Base-by-base conservation (phyloP, 1,284 basidiomycete species). In the Rhodotorula sp. region DNA sequence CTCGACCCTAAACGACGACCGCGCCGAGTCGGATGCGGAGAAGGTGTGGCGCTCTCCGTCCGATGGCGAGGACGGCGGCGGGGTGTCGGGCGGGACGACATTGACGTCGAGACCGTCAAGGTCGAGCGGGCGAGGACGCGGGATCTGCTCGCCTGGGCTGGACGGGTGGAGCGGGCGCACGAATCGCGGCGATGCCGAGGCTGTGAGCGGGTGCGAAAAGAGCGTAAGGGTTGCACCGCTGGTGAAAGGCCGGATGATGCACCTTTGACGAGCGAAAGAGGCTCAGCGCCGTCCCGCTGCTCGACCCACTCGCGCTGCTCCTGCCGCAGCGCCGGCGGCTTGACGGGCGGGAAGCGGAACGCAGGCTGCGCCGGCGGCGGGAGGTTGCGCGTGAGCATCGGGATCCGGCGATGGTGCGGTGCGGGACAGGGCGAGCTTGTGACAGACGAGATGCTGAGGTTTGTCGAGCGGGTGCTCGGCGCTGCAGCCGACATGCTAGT, bases 351-450 rank as follows among this genome's bases (percentile, higher is more conserved):
- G 56, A 76, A 74, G 19, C 62, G 56, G 61, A 76, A 76, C 21
- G 59, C 53, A 0, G 67, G 66, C 56, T 60, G 50, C 6, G 60
- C 21, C 12, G 58, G 55, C 12, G 54, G 62, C 36, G 61, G 54
- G 7, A 15, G 32, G 5, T 34, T 25, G 9, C 63, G 29, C 8
- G 74, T 76, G 29, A 76, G 67, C 74, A 76, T 76, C 19, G 67
- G 70, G 32, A 74, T 55, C 10, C 61, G 57, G 5, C 72, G 58
- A 1, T 34, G n/a, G 3, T 54, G 46, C 19, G 74, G 74, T 2
- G 51, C 60, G 0, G 74, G 71, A 37, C 74, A 76, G 7, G 74
- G 74, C 29, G 74, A 76, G 53, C 59, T 67, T 32, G 67, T 54
- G 48, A 69, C 17, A 19, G 69, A 69, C 21, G 69, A 61, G 58